Evolutionary conservation across 2,329 filamentous ascomycete species (phyloP), one percentile per base, ranked within the genome.

Genomic region (Beauveria sp.): DNA sequence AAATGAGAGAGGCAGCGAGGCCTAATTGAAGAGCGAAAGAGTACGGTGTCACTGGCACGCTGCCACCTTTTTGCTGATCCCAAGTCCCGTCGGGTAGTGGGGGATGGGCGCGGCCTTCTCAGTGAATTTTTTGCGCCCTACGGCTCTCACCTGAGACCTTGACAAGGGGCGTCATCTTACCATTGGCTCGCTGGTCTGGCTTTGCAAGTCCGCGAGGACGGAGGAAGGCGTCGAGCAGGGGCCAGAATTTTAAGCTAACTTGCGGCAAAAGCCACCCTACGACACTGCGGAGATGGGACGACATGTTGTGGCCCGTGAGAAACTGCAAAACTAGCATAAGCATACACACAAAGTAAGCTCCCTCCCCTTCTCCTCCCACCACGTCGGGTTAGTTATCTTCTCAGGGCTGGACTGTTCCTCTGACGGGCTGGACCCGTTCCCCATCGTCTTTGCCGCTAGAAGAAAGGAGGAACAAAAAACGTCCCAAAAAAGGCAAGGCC

Each of bases 221-320:
- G 30, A 14, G 30, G 12, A 38, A 16, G 34, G 34, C 12, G 38
- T 43, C 3, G 53, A 30, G 24, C 53, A 46, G 24, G 40, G 38
- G 22, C 52, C n/a, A 6, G 34, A 38, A 38, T 38, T 38, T 38
- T 38, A 38, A 38, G 34, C 34, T 16, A 38, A 38, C 34, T 38
- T 18, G 26, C 22, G 22, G 28, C 56, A 22, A 12, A 22, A 22
- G 7, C 28, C 30, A 22, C n/a, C 1, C n/a, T n/a, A 10, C 46
- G n/a, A 34, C 43, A 9, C 18, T 40, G 22, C 30, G 55, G 55
- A 50, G 56, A 58, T 50, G 56, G 46, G 45, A 58, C n/a, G 56
- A 57, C 49, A 34, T 22, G 14, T 14, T 22, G 30, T 30, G 49
- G 16, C 12, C 14, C 16, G 42, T 43, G 42, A 38, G 34, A 38